Percentiles rank a stretch among this genome's conserved stretches.
These are phyloP conservation scores for Trichosporon sp. DNA, from an alignment of 1,284 basidiomycete genomes.

Conservation along the genomic window DNA sequence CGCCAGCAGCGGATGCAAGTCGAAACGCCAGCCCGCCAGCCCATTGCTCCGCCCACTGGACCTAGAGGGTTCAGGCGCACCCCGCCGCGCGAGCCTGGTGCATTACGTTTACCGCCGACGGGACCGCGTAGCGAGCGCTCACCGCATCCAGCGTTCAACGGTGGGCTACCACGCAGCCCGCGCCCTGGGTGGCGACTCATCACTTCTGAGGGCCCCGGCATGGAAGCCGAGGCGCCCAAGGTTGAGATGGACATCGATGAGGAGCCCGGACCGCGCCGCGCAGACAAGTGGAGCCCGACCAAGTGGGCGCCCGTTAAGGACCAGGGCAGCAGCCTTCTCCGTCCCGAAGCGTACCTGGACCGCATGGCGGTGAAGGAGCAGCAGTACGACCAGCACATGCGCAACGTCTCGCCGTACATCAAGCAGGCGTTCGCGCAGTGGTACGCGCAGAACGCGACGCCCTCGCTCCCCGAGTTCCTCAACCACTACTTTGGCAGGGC, in stretches of 20 bases:
- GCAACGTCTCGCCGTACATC: conserved; percentile 46
- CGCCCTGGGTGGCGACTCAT: neutral
- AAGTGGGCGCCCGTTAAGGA: conserved; percentile 13
- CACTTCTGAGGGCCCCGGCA: neutral
- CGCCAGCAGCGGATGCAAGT: neutral
- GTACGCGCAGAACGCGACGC: conserved; percentile 38
- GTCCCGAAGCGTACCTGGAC: conserved; percentile 29
- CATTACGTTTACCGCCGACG: conserved; percentile 12
- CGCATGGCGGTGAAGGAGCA: conserved; percentile 36
- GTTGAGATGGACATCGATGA: conserved; percentile 27
- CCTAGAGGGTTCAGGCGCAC: conserved; percentile 18
- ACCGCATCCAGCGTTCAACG: neutral
- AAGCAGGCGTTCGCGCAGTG: conserved; percentile 47
- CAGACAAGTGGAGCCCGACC: conserved; percentile 26
- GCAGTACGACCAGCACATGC: conserved; percentile 35
- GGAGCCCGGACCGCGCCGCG: conserved; percentile 21
- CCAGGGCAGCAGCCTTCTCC: neutral
- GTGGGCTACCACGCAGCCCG: neutral
- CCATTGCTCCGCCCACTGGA: conserved; percentile 18
- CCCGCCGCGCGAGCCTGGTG: conserved; percentile 20
- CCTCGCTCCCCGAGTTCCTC: conserved; percentile 42
- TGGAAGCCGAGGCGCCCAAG: conserved; percentile 18
- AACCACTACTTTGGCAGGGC: conserved; percentile 46
- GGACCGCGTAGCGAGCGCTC: neutral
- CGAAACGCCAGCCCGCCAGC: conserved; percentile 13